Percentiles rank a stretch among this genome's conserved stretches.
Evolutionary conservation across 1,139 yeast genomes (phyloP).

Genomic region (Suhomyces coccinellae): DNA sequence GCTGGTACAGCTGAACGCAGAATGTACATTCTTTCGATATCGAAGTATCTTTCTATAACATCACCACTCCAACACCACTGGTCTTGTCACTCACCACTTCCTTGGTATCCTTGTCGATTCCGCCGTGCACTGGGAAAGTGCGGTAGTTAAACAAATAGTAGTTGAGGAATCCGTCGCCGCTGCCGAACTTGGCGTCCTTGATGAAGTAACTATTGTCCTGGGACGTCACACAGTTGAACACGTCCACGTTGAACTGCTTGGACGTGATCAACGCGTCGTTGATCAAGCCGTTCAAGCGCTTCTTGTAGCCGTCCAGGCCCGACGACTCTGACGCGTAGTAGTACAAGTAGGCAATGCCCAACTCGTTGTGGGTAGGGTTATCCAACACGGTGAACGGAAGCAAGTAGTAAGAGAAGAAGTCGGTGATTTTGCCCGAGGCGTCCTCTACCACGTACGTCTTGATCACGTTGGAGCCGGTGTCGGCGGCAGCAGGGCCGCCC

Average conservation of each 20-base stretch:
- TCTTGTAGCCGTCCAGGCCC: constrained; percentile 40
- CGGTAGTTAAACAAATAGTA: constrained; percentile 90
- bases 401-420: constrained; percentile 85
- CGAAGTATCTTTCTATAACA: constrained; percentile 57
- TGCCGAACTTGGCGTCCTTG: constrained; percentile 82
- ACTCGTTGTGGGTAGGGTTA: constrained; percentile 60
- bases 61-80: constrained; percentile 88
- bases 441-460: constrained; percentile 79
- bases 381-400: constrained; percentile 85
- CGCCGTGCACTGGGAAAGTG: constrained; percentile 80
- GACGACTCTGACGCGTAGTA: constrained; percentile 78
- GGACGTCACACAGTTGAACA: constrained; percentile 86
- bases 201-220: constrained; percentile 87
- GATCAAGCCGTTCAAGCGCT: constrained; percentile 61
- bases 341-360: constrained; percentile 86
- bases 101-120: constrained; percentile 57
- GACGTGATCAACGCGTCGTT: constrained; percentile 79
- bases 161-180: constrained; percentile 90
- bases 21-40: too few relatives aligned
- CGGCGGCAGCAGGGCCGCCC: constrained; percentile 48
- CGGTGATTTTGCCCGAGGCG: constrained; percentile 68
- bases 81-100: constrained; percentile 52
- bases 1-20: too few relatives aligned
- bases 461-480: constrained; percentile 50
- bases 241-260: constrained; percentile 71